Conservation (phyloP, 1,284 basidiomycete genomes). For the Moesziomyces sp. region DNA sequence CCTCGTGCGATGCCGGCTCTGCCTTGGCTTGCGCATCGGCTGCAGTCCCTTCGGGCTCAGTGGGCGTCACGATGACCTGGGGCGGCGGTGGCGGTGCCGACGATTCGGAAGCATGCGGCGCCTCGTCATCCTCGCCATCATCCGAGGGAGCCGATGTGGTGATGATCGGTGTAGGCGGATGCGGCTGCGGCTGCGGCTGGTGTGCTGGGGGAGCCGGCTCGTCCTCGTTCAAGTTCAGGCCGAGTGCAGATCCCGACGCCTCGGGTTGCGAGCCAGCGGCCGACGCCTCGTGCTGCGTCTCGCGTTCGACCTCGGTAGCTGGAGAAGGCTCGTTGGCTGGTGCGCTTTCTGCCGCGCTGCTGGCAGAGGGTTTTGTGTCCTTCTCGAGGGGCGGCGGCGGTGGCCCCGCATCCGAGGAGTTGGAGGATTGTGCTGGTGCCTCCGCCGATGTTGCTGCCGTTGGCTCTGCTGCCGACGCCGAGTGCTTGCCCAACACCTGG, state of each 20-base stretch:
- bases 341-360: neutral
- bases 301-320: neutral
- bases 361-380: conserved; percentile 7
- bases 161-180: conserved; percentile 24
- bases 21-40: neutral
- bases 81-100: conserved; percentile 12
- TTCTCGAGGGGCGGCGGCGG: conserved; percentile 33
- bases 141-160: conserved; percentile 39
- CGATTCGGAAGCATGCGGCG: neutral
- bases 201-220: conserved; percentile 1
- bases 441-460: conserved; percentile 4
- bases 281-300: conserved; percentile 1
- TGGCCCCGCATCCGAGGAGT: conserved; percentile 2
- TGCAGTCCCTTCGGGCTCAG: conserved; percentile 12
- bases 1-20: neutral
- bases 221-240: conserved; percentile 9
- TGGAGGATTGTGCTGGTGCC: neutral
- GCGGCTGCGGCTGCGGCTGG: neutral
- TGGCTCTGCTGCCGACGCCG: conserved; percentile 1
- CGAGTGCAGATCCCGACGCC: conserved; percentile 29
- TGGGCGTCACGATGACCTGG: conserved; percentile 35
- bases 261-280: neutral
- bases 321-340: neutral
- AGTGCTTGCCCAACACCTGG: conserved; percentile 24
- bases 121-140: conserved; percentile 15